phyloP scores from a whole-genome alignment of 257 asterid species.

The Petrea volubilis region DNA sequence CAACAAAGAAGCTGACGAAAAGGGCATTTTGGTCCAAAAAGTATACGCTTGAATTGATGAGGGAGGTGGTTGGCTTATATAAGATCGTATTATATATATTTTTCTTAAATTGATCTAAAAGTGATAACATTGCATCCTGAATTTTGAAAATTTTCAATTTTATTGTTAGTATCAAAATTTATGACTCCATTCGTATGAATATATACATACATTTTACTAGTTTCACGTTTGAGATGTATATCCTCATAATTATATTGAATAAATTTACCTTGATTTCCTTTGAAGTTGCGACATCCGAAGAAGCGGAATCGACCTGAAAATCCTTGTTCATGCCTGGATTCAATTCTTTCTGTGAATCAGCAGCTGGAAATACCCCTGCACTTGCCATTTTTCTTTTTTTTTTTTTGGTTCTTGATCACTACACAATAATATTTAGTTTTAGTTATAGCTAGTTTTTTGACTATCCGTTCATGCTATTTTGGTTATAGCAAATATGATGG shows the following conservation, averaged over 20 bases:
- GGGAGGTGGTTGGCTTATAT: too few relatives aligned
- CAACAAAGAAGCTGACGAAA: too few relatives aligned
- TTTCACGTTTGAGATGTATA: too few relatives aligned
- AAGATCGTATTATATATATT: too few relatives aligned
- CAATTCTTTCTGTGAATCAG: slow-evolving; percentile 57
- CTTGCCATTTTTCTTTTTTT: slow-evolving; percentile 52
- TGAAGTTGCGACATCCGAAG: slow-evolving; percentile 51
- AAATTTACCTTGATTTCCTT: slow-evolving; percentile 45
- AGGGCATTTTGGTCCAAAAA: too few relatives aligned
- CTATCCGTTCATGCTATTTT: not conserved
- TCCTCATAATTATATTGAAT: too few relatives aligned
- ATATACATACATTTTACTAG: not conserved
- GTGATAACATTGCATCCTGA: too few relatives aligned
- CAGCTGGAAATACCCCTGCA: slow-evolving; percentile 56
- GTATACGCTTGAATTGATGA: too few relatives aligned
- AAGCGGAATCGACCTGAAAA: slow-evolving; percentile 54
- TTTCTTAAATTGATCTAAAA: too few relatives aligned
- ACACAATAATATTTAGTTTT: not conserved
- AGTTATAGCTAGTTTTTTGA: not conserved
- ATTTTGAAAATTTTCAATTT: too few relatives aligned
- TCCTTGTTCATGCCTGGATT: slow-evolving; percentile 50
- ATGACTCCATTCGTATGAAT: too few relatives aligned
- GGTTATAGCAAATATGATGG: not conserved
- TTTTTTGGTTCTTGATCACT: not conserved
- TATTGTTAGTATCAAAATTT: too few relatives aligned